These are phyloP conservation scores for Magnaporthales sp. DNA, from an alignment of 2,329 filamentous ascomycete genomes.

Conservation along the genomic window DNA sequence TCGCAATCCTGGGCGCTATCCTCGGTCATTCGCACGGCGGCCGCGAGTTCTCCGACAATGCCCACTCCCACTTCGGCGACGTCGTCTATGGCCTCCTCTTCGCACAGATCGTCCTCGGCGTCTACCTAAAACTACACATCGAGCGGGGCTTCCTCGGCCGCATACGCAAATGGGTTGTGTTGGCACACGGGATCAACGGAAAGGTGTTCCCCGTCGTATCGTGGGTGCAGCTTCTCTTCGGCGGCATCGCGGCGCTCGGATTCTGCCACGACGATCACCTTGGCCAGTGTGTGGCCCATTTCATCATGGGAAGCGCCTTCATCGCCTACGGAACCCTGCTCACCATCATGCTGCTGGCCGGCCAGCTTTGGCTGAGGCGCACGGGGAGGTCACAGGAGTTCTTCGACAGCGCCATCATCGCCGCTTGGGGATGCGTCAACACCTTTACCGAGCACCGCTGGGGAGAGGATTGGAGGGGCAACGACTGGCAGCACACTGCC, in stretches of 20 bases:
- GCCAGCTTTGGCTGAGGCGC: conserved; percentile 76
- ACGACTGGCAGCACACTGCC: conserved; percentile 95
- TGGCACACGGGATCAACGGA: conserved; percentile 71
- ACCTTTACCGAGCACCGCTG: conserved; percentile 97
- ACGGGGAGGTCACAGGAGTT: conserved; percentile 91
- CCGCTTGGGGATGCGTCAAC: conserved; percentile 93
- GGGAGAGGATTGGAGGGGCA: conserved; percentile 81
- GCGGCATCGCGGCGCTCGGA: conserved; percentile 82
- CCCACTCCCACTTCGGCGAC: conserved; percentile 74
- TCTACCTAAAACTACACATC: conserved; percentile 85
- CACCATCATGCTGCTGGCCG: conserved; percentile 77
- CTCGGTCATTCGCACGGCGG: conserved; percentile 87
- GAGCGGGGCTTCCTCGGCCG: conserved; percentile 74
- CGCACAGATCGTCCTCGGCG: conserved; percentile 66
- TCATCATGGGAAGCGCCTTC: conserved; percentile 97
- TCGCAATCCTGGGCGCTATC: conserved; percentile 80
- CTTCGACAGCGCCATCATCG: conserved; percentile 86
- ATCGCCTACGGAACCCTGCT: conserved; percentile 88
- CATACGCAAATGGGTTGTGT: conserved; percentile 63
- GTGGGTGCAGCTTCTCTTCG: conserved; percentile 94
- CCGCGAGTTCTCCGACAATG: conserved; percentile 73
- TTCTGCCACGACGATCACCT: conserved; percentile 90
- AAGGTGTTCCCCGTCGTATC: conserved; percentile 78
- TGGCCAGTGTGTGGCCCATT: conserved; percentile 90
- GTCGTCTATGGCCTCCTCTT: conserved; percentile 72